Evolutionary conservation across 108 stramenopile species (phyloP), one percentile per base, ranked within the genome.

Genomic region (Nitzschia sp.): DNA sequence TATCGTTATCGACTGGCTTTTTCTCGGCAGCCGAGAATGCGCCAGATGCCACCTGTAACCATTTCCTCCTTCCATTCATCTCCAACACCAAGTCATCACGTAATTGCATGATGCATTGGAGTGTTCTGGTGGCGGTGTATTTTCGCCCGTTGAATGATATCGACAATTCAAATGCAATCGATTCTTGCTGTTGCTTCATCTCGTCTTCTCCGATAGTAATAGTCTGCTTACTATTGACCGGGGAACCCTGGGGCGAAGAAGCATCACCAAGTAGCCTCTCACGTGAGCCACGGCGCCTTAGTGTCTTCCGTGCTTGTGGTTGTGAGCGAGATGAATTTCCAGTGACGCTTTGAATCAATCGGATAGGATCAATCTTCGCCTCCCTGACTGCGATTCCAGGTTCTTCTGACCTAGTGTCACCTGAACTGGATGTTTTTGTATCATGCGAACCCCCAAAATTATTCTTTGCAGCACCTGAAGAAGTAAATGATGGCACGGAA

Each of bases 151-250:
- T 78, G 35, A 85, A 89, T 2, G 83, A 78, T 25, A 92, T 87
- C 21, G 78, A 66, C 15, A 92, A 71, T 54, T 85, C 84, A 60
- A 92, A 92, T 54, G 87, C 80, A 54, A 92, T 87, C 22, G 90
- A 87, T 47, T 82, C 81, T 45, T 76, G 61, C 23, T 81, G 74
- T 33, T 54, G 53, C 27, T 67, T 9, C 5, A 28, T 30, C n/a
- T 35, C 58, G 30, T 60, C 58, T 35, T 41, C 35, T 4, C 3
- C 33, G 9, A 25, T 23, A 19, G 45, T 26, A n/a, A 44, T 46
- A 32, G 54, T 23, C 26, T 31, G 27, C 21, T 48, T 25, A 13
- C 16, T 19, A 28, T 9, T 58, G 27, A 27, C 54, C 16, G 38
- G 13, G 30, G 62, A 54, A 32, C 32, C 28, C 27, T 55, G 63